Percentiles rank a stretch among this genome's conserved stretches.
Evolutionary conservation across 495 filamentous ascomycete species (phyloP).

Genomic region (Melanomma pulvis-pyrius): DNA sequence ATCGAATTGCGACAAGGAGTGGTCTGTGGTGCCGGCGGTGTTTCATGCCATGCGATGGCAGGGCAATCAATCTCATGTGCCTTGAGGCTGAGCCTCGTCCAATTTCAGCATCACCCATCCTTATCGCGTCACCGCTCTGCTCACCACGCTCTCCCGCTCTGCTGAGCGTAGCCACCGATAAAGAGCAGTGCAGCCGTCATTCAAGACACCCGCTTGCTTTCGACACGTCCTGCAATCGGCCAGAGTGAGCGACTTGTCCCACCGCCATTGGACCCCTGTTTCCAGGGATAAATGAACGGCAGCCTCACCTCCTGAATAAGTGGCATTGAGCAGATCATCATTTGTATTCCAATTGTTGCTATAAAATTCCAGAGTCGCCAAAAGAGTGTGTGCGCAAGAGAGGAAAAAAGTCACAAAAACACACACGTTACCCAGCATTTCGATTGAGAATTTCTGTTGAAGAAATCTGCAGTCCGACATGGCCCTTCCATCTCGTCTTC

Average conservation of each 20-base stretch:
- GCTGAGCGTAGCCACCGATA: no score
- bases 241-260: neutral
- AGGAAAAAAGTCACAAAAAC: neutral
- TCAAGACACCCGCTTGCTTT: neutral
- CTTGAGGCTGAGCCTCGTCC: conserved; percentile 21
- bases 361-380: neutral
- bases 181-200: neutral
- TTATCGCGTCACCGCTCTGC: neutral
- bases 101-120: conserved; percentile 1
- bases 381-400: neutral
- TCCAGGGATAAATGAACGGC: neutral
- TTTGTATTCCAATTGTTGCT: neutral
- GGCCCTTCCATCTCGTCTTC: neutral
- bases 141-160: neutral
- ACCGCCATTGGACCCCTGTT: neutral
- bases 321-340: neutral
- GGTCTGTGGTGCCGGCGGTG: neutral
- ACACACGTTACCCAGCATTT: neutral
- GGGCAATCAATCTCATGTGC: conserved; percentile 1
- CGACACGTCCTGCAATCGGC: no score
- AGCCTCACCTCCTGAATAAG: neutral
- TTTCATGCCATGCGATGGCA: conserved; percentile 14
- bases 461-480: conserved; percentile 5
- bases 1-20: neutral
- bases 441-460: conserved; percentile 28